These are phyloP conservation scores for Fraxinus greggii DNA, from an alignment of 305 asterid genomes.

Conservation along the genomic window DNA sequence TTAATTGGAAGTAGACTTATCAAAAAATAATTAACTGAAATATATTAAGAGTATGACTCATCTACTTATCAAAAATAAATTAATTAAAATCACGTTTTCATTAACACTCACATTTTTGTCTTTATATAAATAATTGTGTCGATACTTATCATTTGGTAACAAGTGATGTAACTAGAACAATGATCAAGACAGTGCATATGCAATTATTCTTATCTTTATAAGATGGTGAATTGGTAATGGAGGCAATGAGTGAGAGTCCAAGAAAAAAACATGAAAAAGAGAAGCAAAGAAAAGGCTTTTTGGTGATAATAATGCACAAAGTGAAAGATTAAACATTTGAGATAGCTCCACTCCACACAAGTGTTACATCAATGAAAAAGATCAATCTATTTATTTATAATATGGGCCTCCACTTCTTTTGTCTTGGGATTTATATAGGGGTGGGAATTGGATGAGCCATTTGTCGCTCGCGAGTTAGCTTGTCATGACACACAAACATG, in stretches of 20 bases:
- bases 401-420: background rate
- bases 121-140: background rate
- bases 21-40: background rate
- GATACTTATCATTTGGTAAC: background rate
- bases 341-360: background rate
- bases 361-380: background rate
- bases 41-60: background rate
- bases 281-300: background rate
- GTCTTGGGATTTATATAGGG: background rate
- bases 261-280: constrained; percentile 14
- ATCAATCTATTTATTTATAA: background rate
- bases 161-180: background rate
- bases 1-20: background rate
- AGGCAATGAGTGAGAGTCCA: constrained; percentile 26
- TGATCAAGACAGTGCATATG: constrained; percentile 5
- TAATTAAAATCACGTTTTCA: background rate
- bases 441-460: background rate
- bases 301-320: background rate
- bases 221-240: constrained; percentile 34
- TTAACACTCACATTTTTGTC: background rate
- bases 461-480: background rate
- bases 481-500: background rate
- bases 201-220: constrained; percentile 15
- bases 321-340: background rate
- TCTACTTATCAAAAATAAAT: background rate